Conservation (phyloP, 805 yeast species). For the Grigorovia transvaalensis region DNA sequence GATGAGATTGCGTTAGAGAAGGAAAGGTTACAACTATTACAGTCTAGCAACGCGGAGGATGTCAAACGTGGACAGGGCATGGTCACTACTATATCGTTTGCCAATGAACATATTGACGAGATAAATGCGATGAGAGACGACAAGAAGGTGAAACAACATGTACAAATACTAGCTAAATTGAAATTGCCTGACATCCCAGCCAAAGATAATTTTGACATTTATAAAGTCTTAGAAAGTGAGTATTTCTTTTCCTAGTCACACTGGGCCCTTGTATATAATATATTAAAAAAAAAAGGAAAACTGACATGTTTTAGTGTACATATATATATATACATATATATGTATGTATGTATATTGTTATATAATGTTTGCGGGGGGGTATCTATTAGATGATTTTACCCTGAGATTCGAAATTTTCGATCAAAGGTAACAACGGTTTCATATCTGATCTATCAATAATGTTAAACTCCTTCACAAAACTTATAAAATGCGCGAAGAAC, state of each 20-base stretch:
- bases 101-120: slow-evolving; percentile 19
- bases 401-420: slow-evolving; percentile 71
- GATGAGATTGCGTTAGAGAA: slow-evolving; percentile 71
- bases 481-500: slow-evolving; percentile 85
- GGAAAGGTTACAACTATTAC: slow-evolving; percentile 45
- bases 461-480: slow-evolving; percentile 76
- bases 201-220: slow-evolving; percentile 77
- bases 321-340: slow-evolving; percentile 1
- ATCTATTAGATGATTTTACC: slow-evolving; percentile 59
- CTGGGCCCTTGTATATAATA: slow-evolving; percentile 1
- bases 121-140: slow-evolving; percentile 4
- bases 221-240: slow-evolving; percentile 54
- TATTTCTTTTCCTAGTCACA: slow-evolving; percentile 54
- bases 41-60: slow-evolving; percentile 41
- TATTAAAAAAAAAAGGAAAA: neutral
- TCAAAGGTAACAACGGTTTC: slow-evolving; percentile 66
- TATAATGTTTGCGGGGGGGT: neutral
- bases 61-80: slow-evolving; percentile 41
- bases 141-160: neutral
- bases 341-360: neutral
- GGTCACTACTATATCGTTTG: slow-evolving; percentile 62
- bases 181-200: slow-evolving; percentile 62
- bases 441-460: slow-evolving; percentile 71
- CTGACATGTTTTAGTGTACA: neutral
- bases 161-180: slow-evolving; percentile 50